These are phyloP conservation scores for Penicillium subrubescens DNA, from an alignment of 495 filamentous ascomycete species.

Conservation along the genomic window DNA sequence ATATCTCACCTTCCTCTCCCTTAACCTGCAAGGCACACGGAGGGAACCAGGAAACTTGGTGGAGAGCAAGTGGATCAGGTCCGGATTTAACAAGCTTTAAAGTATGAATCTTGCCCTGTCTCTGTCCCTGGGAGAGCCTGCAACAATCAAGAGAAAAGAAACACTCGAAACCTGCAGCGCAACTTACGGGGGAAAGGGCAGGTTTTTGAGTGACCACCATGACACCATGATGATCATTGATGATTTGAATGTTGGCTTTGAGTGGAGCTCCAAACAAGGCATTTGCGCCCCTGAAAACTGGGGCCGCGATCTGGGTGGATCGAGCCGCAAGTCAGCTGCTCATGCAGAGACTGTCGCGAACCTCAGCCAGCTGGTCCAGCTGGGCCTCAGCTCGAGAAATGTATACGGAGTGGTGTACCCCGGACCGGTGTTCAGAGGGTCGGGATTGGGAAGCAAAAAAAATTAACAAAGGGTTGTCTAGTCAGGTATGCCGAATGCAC, in stretches of 20 bases:
- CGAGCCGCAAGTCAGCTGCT: conserved; percentile 33
- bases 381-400: not conserved
- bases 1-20: not conserved
- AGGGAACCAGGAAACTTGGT: not conserved
- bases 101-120: not conserved
- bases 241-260: not conserved
- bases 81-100: not conserved
- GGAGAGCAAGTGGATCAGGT: not conserved
- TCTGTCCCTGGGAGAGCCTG: not conserved
- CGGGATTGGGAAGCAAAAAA: not conserved
- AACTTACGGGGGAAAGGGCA: not conserved
- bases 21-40: not conserved
- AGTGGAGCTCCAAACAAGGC: conserved; percentile 5
- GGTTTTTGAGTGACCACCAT: not conserved
- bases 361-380: not conserved
- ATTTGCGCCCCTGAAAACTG: conserved; percentile 22
- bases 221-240: not conserved
- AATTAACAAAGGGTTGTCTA: not conserved
- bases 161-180: not conserved
- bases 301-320: conserved; percentile 26
- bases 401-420: not conserved
- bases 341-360: conserved; percentile 27
- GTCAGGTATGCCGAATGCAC: conserved; percentile 1
- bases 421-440: not conserved
- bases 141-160: not conserved